These are phyloP conservation scores for Suhomyces faveliae DNA, from an alignment of 805 yeast genomes.

Conservation along the genomic window DNA sequence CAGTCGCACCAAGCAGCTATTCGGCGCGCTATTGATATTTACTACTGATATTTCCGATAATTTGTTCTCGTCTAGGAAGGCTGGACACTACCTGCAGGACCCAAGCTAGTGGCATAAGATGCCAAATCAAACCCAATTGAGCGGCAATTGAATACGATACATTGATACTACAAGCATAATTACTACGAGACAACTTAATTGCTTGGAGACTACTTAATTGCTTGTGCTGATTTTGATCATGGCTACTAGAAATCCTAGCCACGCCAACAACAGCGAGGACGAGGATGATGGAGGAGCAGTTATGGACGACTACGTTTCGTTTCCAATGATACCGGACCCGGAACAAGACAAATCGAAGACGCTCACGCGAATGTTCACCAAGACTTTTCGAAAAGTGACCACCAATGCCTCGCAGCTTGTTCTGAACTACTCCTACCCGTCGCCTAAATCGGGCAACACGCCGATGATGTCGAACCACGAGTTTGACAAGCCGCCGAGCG, in stretches of 20 bases:
- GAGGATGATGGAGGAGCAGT: constrained; percentile 3
- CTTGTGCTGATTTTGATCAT: neutral
- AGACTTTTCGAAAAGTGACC: constrained; percentile 41
- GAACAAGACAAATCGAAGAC: constrained; percentile 34
- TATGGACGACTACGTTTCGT: constrained; percentile 36
- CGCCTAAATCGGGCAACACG: neutral
- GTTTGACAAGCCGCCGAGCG: neutral
- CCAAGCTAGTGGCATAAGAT: too few relatives aligned
- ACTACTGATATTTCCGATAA: too few relatives aligned
- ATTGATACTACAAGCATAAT: too few relatives aligned
- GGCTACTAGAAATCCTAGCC: neutral
- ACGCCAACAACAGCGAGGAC: constrained; percentile 14
- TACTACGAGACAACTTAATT: too few relatives aligned
- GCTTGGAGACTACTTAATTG: too few relatives aligned
- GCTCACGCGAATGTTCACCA: constrained; percentile 33
- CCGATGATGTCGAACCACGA: neutral
- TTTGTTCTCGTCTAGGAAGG: too few relatives aligned
- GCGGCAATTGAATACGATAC: too few relatives aligned
- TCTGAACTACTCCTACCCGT: constrained; percentile 9
- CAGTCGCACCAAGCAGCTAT: too few relatives aligned
- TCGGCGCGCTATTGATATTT: too few relatives aligned
- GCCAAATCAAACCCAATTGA: too few relatives aligned
- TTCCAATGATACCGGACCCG: constrained; percentile 45
- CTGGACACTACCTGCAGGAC: too few relatives aligned
- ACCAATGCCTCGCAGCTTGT: constrained; percentile 42